Conservation (phyloP, 257 asterid species). For the Solanum paucissectum region DNA sequence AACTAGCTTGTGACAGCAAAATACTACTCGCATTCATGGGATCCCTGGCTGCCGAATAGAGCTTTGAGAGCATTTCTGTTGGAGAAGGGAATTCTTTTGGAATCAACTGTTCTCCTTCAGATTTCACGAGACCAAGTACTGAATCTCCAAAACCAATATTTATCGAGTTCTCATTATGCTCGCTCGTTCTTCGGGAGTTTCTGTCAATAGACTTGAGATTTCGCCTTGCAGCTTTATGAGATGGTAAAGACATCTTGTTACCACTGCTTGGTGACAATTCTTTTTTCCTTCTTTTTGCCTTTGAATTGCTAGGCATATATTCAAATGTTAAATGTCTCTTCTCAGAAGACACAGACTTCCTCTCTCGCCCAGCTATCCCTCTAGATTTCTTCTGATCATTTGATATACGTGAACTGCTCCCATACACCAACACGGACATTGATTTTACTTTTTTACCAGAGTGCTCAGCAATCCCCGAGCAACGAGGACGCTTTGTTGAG, state of each 20-base stretch:
- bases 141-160: not conserved
- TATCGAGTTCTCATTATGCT: not conserved
- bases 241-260: not conserved
- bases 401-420: slow-evolving; percentile 16
- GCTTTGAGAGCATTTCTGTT: slow-evolving; percentile 39
- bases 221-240: slow-evolving; percentile 1
- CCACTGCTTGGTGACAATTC: not conserved
- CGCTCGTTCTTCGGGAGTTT: not conserved
- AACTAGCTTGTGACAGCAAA: slow-evolving; percentile 19
- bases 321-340: slow-evolving; percentile 5
- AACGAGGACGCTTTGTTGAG: slow-evolving; percentile 19
- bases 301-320: not conserved
- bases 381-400: slow-evolving; percentile 7
- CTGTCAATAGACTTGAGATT: not conserved
- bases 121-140: slow-evolving; percentile 1
- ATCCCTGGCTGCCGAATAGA: slow-evolving; percentile 35
- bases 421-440: slow-evolving; percentile 20
- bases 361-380: slow-evolving; percentile 12
- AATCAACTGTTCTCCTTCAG: slow-evolving; percentile 11
- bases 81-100: slow-evolving; percentile 22
- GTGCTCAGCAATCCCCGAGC: slow-evolving; percentile 8
- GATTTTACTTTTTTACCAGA: slow-evolving; percentile 19
- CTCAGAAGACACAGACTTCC: slow-evolving; percentile 1
- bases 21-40: slow-evolving; percentile 30
- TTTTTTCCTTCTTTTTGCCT: slow-evolving; percentile 2